Evolutionary conservation across 2,329 filamentous ascomycete species (phyloP).

Genomic region (Mycosphaerelloides madeirae): DNA sequence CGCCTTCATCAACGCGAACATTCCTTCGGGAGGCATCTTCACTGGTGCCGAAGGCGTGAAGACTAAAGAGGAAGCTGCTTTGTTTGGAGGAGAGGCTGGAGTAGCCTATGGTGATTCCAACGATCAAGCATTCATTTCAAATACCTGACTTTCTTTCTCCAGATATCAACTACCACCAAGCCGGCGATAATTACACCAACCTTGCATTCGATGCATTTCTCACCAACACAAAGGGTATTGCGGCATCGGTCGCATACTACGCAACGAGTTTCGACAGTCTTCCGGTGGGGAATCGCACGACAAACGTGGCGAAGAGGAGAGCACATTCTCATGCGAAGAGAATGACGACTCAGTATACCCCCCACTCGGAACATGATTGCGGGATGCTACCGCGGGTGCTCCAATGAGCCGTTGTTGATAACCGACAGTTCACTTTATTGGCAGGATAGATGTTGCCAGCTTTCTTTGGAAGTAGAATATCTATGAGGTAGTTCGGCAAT

Average conservation of each 20-base stretch:
- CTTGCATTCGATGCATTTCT: constrained; percentile 52
- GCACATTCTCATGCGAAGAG: no score
- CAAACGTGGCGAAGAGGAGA: not conserved
- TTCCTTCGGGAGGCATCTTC: constrained; percentile 70
- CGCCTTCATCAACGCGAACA: constrained; percentile 61
- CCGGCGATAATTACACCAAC: constrained; percentile 51
- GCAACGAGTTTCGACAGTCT: constrained; percentile 62
- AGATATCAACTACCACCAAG: constrained; percentile 54
- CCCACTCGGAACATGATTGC: no score
- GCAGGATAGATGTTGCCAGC: no score
- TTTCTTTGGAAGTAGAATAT: no score
- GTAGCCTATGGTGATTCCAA: constrained; percentile 28
- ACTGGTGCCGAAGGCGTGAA: constrained; percentile 75
- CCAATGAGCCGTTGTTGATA: no score
- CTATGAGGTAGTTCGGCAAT: no score
- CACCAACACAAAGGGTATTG: constrained; percentile 56
- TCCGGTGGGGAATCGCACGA: constrained; percentile 13
- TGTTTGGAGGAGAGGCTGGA: constrained; percentile 68
- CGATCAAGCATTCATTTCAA: no score
- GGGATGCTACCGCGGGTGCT: no score
- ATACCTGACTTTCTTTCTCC: no score
- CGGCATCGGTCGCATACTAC: constrained; percentile 65
- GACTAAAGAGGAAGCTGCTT: constrained; percentile 58
- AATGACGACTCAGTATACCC: no score
- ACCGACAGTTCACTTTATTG: no score